Evolutionary conservation across 257 asterid species (phyloP).

Genomic region (Haberlea rhodopensis): DNA sequence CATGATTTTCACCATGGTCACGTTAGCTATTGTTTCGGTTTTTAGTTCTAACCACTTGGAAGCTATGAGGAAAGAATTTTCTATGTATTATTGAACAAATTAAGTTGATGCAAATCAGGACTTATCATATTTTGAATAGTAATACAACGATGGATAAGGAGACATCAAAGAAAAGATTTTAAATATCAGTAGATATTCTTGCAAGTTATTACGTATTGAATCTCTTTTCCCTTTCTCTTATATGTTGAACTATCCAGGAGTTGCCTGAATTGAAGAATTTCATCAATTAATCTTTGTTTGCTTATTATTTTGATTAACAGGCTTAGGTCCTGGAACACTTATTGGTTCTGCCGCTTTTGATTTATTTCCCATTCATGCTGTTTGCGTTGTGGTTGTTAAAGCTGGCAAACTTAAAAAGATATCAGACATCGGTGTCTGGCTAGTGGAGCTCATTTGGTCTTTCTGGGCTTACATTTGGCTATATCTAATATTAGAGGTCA

Average conservation of each 20-base stretch:
- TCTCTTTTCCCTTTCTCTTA: background rate
- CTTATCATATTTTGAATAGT: background rate
- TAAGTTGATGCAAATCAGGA: background rate
- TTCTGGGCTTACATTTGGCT: slow-evolving; percentile 99
- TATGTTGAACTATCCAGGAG: background rate
- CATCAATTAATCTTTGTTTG: slow-evolving; percentile 15
- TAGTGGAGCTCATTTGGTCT: slow-evolving; percentile 97
- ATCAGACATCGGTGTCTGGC: slow-evolving; percentile 92
- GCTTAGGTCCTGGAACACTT: slow-evolving; percentile 97
- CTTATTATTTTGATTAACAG: slow-evolving; percentile 34
- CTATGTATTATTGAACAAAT: background rate
- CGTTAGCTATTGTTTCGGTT: no score
- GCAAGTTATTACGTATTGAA: background rate
- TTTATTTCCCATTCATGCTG: slow-evolving; percentile 95
- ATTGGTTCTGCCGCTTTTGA: slow-evolving; percentile 99
- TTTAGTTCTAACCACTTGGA: no score
- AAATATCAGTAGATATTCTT: background rate
- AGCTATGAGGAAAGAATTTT: no score
- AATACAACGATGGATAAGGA: slow-evolving; percentile 1
- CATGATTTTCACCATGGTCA: slow-evolving; percentile 8
- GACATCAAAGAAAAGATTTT: background rate
- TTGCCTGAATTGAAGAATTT: background rate
- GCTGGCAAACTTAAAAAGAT: slow-evolving; percentile 89
- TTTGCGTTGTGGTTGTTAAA: slow-evolving; percentile 90
- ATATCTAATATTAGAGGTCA: slow-evolving; percentile 83